Base-by-base conservation (phyloP, 495 filamentous ascomycete genomes). In the Halenospora varia region DNA sequence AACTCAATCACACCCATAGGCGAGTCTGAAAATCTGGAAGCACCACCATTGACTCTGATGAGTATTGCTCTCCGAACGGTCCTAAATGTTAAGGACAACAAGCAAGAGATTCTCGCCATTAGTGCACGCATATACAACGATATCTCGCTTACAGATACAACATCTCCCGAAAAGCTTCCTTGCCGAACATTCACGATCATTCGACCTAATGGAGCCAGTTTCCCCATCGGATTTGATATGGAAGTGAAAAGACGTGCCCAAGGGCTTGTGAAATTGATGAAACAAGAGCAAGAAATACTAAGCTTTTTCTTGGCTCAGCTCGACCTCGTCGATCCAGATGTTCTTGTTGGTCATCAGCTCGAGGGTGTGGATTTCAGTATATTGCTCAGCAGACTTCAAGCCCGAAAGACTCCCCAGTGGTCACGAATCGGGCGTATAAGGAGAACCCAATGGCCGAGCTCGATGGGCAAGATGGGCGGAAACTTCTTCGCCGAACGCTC, bases 301-400 rank as follows among this genome's bases (percentile, higher is more conserved):
- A 87, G 87, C 58, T 88, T 88, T 66, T 95, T 97, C 69, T 71
- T 97, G 35, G 93, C 92, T 13, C 82, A 96, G 61, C 77, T 97
- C 24, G 88, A 96, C 62, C 78, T 84, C 25, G 82, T 87, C 61
- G 94, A 98, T 68, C 94, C 94, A 8, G 94, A 98, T 76, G 91
- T 96, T 24, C 76, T 97, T 22, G 81, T 97, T 67, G 94, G 94
- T n/a, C 94, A 97, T 66, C 88, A 95, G 67, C 79, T 97, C 22
- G 95, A 98, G 71, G 95, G 94, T 64, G 92, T 98, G 2, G 94
- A 98, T 63, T 96, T 94, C 62, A 92, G 91, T 62, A 86, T 97
- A 53, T 74, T 98, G 25, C 75, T 98, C 6, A 94, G 82, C 69
- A 85, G 94, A 18, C 78, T 98, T 68, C 85, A 88, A 57, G 92